Evolutionary conservation across 805 yeast genomes (phyloP).

Genomic region (Myxozyma udenii): DNA sequence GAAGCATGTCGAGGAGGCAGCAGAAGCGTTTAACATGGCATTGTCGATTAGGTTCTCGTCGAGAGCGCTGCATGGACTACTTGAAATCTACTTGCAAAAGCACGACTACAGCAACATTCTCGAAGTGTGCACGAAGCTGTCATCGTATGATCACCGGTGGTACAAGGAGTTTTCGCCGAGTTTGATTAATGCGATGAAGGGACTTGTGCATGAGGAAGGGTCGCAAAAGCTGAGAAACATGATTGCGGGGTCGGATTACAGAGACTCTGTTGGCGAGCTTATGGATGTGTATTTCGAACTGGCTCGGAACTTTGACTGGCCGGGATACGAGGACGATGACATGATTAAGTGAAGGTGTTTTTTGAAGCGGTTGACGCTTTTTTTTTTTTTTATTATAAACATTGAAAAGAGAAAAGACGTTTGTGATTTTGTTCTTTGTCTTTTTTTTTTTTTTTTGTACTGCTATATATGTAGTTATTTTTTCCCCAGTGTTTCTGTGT

Average conservation of each 20-base stretch:
- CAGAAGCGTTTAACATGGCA: slow-evolving; percentile 74
- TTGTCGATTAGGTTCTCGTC: slow-evolving; percentile 75
- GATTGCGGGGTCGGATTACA: slow-evolving; percentile 63
- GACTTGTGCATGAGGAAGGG: slow-evolving; percentile 27
- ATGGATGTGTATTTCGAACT: slow-evolving; percentile 52
- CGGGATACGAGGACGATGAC: slow-evolving; percentile 42
- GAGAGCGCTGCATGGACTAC: slow-evolving; percentile 67
- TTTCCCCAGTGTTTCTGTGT: too few species aligned
- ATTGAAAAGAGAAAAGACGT: too few species aligned
- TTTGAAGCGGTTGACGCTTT: too few species aligned
- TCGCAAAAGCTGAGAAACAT: slow-evolving; percentile 44
- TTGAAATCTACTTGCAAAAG: slow-evolving; percentile 55
- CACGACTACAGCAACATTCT: slow-evolving; percentile 49
- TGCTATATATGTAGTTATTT: too few species aligned
- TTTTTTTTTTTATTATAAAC: too few species aligned
- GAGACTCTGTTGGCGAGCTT: slow-evolving; percentile 56
- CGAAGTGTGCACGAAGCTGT: slow-evolving; percentile 66
- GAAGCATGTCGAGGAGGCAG: slow-evolving; percentile 83
- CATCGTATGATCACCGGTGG: slow-evolving; percentile 99
- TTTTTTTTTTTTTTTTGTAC: too few species aligned
- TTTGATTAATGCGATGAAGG: slow-evolving; percentile 18
- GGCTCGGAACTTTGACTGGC: slow-evolving; percentile 46
- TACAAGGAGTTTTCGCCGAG: slow-evolving; percentile 58
- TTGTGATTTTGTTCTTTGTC: too few species aligned
- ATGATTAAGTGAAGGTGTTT: slow-evolving; percentile 10